Evolutionary conservation across 805 yeast species (phyloP), one percentile per base, ranked within the genome.

Genomic region (Citeromyces nyonsensis): DNA sequence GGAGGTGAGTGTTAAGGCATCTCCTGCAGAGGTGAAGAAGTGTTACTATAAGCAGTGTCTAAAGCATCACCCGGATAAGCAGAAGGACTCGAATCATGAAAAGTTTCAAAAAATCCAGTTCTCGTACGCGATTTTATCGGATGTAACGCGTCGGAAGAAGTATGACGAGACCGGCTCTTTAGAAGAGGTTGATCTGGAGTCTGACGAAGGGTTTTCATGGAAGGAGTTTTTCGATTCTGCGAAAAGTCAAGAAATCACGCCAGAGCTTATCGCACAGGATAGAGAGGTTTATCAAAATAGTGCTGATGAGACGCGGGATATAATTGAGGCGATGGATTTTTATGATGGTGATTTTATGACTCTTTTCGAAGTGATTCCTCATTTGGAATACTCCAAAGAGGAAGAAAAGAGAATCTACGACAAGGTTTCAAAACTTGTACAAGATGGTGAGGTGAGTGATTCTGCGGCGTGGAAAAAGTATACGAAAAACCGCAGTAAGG

Each of bases 351-450:
- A 81, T 43, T 69, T 84, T 43, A 57, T 75, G 30, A 58, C 60
- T 32, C 55, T 84, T 5, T 79, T 84, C 45, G 94, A 83, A 47
- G 60, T 63, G 24, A 75, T 85, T 3, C 79, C 91, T 7, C 95
- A 85, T 51, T 61, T 80, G 33, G 85, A 78, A 38, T 62, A 76
- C 29, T 55, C 55, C 26, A 64, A 59, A 25, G 57, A 48, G 1
- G 84, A 76, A 42, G 93, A 81, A 43, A 52, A 51, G 24, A 61
- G 95, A 26, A 61, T 80, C 29, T 68, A 64, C 35, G 49, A 48
- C 2, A 59, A 73, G 1, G 66, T 83, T 20, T 55, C 61, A 24
- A 56, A 56, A 10, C 55, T 73, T 27, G 51, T 67, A 10, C 48
- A 48, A 4, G 52, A 54, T 1, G 54, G 57, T 2, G 54, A 53